Evolutionary conservation across 352 stramenopile species (phyloP), one percentile per base, ranked within the genome.

Genomic region (Globisporangium rhizosaccharum): DNA sequence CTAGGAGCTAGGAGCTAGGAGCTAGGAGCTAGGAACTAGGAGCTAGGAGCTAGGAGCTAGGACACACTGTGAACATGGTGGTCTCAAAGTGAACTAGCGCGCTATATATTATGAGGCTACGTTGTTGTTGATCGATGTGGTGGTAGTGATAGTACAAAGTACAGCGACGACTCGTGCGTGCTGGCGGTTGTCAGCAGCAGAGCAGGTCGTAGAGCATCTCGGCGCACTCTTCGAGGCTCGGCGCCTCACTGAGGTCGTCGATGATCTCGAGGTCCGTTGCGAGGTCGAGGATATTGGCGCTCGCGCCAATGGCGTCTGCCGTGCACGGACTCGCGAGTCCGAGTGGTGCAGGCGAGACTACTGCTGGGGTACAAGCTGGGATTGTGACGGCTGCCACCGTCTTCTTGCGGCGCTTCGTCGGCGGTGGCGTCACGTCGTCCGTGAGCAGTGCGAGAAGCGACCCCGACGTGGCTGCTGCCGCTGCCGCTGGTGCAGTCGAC

Each of bases 201-300:
- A 90, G 74, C 62, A 90, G 63, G 23, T 90, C 79, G 59, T 87
- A 73, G 36, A 90, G 67, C 54, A 81, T 79, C 36, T 76, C 79
- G 41, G 75, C 79, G 50, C 77, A 89, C 53, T 86, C 79, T 41
- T 90, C 75, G 1, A 90, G 69, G 23, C 71, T 82, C 36, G 79
- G 79, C 17, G 70, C 76, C 25, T 77, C 66, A 36, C 66, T 74
- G 50, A 72, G 71, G 42, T 84, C 79, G 50, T 71, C 75, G 9
- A 65, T 51, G 52, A 65, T 59, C 14, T 65, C 59, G 15, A 65
- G 23, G 10, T 65, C 59, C 4, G 45, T 5, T 14, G 44, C 41
- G 12, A 63, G 10, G n/a, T 55, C 49, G 26, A 51, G 23, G 14
- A 52, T 10, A 30, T 61, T 20, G 36, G 39, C 23, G 39, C 30